A percentile compares a stretch with the other conserved stretches of the same genome.
These are phyloP conservation scores for Penicillium nordicum DNA, from an alignment of 2,329 filamentous ascomycete genomes.

Conservation along the genomic window DNA sequence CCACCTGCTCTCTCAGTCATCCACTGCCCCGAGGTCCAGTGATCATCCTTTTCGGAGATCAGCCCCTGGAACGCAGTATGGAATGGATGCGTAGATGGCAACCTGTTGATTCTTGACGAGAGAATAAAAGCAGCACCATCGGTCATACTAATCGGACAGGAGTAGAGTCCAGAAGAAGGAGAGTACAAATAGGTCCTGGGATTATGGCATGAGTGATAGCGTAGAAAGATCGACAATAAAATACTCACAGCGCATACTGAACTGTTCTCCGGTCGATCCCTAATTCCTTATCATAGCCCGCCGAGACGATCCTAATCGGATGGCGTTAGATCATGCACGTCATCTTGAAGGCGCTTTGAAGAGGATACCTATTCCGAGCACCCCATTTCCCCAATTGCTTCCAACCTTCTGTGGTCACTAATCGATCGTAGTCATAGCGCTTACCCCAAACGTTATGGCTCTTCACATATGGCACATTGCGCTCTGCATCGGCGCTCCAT, in stretches of 20 bases:
- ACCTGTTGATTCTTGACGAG: constrained; percentile 14
- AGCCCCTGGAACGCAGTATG: constrained; percentile 26
- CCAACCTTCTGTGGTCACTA: constrained; percentile 68
- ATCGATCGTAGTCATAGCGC: constrained; percentile 49
- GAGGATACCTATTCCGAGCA: constrained; percentile 27
- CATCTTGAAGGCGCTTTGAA: neutral
- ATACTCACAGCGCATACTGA: constrained; percentile 5
- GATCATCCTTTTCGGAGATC: constrained; percentile 26
- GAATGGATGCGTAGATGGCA: constrained; percentile 23
- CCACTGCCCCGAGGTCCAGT: constrained; percentile 40
- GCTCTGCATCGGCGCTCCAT: constrained; percentile 58
- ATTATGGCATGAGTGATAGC: neutral
- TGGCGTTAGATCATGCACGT: constrained; percentile 25
- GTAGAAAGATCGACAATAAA: neutral
- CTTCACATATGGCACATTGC: constrained; percentile 59
- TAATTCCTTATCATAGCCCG: neutral
- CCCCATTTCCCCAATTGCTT: constrained; percentile 37
- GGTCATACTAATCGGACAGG: constrained; percentile 64
- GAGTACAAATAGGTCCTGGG: constrained; percentile 55
- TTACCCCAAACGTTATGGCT: constrained; percentile 62
- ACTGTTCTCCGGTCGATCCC: neutral
- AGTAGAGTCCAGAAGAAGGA: constrained; percentile 57
- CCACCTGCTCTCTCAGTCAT: constrained; percentile 40
- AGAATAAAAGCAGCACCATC: constrained; percentile 39
- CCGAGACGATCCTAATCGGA: neutral